Evolutionary conservation across 2,329 filamentous ascomycete species (phyloP), one percentile per base, ranked within the genome.

Genomic region (Alternaria triticina): DNA sequence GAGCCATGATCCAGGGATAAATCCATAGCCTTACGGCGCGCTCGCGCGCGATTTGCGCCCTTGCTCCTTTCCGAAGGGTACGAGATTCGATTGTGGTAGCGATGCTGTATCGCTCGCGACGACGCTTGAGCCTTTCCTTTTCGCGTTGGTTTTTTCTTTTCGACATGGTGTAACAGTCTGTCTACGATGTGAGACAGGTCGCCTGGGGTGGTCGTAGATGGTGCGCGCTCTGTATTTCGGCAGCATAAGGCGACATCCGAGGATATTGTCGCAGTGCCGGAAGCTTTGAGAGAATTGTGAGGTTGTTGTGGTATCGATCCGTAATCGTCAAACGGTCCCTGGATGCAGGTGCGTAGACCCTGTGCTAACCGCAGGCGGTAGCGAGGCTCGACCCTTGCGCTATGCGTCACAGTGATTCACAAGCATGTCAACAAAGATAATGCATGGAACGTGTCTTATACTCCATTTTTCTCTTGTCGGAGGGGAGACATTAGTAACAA

Each of bases 1-100:
- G 54, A 49, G 62, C 33, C 22, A 22, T 46, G 6, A 62, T 44
- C 65, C 65, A 64, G 3, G 67, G 65, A 27, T 33, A 49, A 7
- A 68, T 64, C 55, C 57, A 61, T 15, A 57, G 12, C 6, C 30
- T 22, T 4, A 13, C n/a, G 11, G 49, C 22, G 23, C 44, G 33
- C 45, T 62, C 45, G 12, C 45, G 44, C 25, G 44, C 51, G 11
- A 62, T 13, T 6, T 56, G 33, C 12, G 61, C 55, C 23, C 60
- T 58, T 13, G 50, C 52, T 6, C 59, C 44, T 2, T 5, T 23
- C 33, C 55, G 59, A 1, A 69, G 49, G 7, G 52, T 67, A 30
- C 65, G 58, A 9, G 25, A 47, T 22, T 59, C 50, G 22, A 50
- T 5, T 22, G 2, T 15, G 13, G 17, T 27, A n/a, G 22, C 23